Conservation (phyloP, 202 grass and related monocot species). For the Musa balbisiana region DNA sequence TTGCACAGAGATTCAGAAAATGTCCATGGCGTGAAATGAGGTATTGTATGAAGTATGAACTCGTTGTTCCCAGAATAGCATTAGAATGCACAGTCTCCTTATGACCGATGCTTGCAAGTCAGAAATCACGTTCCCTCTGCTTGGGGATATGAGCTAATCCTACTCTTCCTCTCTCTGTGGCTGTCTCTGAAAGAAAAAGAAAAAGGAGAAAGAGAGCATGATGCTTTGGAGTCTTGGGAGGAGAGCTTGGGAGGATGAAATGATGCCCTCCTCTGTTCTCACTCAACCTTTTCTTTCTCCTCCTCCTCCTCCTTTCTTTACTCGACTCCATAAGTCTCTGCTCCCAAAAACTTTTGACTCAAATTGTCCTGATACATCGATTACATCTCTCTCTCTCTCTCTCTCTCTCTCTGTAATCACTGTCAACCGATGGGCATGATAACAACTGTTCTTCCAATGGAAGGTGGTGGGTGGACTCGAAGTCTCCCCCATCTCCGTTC, state of each 20-base stretch:
- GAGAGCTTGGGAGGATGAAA: constrained; percentile 2
- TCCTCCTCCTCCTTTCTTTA: neutral
- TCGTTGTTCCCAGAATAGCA: too few species aligned
- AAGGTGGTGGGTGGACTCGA: neutral
- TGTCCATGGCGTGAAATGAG: too few species aligned
- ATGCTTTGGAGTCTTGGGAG: neutral
- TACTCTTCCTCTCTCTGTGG: neutral
- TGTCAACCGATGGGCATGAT: too few species aligned
- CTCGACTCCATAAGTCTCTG: neutral
- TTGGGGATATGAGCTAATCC: neutral
- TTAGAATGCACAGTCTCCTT: neutral
- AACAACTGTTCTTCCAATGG: neutral
- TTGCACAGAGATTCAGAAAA: too few species aligned
- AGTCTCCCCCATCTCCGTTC: neutral
- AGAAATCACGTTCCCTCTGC: neutral
- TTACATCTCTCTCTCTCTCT: neutral
- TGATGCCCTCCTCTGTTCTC: neutral
- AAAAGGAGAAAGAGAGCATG: neutral
- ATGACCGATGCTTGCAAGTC: neutral
- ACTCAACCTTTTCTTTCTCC: neutral
- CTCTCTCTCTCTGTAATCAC: too few species aligned
- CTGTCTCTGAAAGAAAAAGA: neutral
- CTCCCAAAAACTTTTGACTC: constrained; percentile 18
- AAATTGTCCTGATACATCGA: constrained; percentile 3
- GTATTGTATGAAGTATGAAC: too few species aligned